A percentile compares a stretch with the other conserved stretches of the same genome.
Evolutionary conservation across 2,329 filamentous ascomycete genomes (phyloP).

Genomic region (Pseudogymnoascus sp.): DNA sequence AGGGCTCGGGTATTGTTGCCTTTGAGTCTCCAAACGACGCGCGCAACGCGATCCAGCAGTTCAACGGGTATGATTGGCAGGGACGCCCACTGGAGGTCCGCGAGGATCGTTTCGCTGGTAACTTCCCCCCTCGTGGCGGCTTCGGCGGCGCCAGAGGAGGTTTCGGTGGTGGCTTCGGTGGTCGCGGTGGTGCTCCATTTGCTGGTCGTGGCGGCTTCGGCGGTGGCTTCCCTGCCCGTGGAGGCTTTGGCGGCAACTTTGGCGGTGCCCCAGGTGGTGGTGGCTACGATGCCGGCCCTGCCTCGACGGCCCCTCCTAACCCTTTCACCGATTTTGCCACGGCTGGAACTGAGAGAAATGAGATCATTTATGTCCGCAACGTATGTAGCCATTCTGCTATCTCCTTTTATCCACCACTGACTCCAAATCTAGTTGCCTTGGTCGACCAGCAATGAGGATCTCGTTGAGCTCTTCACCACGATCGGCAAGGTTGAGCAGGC

Average conservation of each 20-base stretch:
- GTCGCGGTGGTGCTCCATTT: conserved; percentile 51
- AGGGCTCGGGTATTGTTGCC: conserved; percentile 93
- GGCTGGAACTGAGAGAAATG: conserved; percentile 71
- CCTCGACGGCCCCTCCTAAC: conserved; percentile 59
- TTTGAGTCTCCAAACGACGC: conserved; percentile 94
- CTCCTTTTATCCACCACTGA: conserved; percentile 13
- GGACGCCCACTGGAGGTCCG: conserved; percentile 88
- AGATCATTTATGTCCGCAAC: conserved; percentile 92
- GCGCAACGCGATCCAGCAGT: conserved; percentile 90
- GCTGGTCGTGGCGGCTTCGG: conserved; percentile 51
- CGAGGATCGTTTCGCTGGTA: conserved; percentile 83
- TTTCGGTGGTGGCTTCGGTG: conserved; percentile 44
- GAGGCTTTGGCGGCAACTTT: conserved; percentile 38
- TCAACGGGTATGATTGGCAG: conserved; percentile 99
- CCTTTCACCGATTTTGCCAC: conserved; percentile 91
- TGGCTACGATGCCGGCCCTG: conserved; percentile 28
- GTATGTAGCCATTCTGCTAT: conserved; percentile 46
- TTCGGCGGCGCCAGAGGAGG: conserved; percentile 34
- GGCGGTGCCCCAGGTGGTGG: conserved; percentile 29
- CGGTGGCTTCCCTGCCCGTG: conserved; percentile 37
- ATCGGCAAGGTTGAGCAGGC: conserved; percentile 97
- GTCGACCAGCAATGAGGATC: conserved; percentile 97
- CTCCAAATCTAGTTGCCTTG: conserved; percentile 66
- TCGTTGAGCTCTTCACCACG: conserved; percentile 92
- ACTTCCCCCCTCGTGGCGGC: conserved; percentile 36